These are phyloP conservation scores for Gynostemma pentaphyllum DNA, from an alignment of 306 rosid species.

Conservation along the genomic window DNA sequence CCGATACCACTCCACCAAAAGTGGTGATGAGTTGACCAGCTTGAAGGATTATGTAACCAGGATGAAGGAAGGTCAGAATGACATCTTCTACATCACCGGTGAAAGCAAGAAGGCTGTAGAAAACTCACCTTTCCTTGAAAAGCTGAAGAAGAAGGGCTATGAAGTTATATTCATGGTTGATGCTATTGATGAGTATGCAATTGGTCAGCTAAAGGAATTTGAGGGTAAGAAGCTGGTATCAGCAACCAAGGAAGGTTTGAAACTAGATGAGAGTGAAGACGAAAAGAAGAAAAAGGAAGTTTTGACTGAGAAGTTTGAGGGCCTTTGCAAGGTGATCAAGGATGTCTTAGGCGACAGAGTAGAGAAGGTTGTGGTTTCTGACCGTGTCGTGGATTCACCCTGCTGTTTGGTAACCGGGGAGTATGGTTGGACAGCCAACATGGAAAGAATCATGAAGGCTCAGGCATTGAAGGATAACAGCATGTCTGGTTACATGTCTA, in stretches of 20 bases:
- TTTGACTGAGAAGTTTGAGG: conserved; percentile 14
- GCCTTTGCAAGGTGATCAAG: conserved; percentile 14
- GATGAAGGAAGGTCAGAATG: conserved; percentile 13
- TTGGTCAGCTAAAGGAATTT: too few species aligned
- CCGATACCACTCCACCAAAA: too few species aligned
- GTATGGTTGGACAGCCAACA: conserved; percentile 18
- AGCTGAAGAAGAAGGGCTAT: conserved; percentile 15
- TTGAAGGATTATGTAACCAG: conserved; percentile 5
- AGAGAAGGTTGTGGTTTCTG: too few species aligned
- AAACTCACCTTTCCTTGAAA: conserved; percentile 19
- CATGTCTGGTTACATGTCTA: conserved; percentile 18
- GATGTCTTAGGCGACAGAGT: conserved; percentile 16
- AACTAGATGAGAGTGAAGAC: conserved; percentile 9
- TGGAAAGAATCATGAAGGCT: too few species aligned
- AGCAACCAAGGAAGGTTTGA: conserved; percentile 17
- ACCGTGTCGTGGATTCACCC: conserved; percentile 17
- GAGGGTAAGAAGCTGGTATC: conserved; percentile 19
- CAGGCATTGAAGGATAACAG: conserved; percentile 17
- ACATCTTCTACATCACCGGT: too few species aligned
- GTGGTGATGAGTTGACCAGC: conserved; percentile 18
- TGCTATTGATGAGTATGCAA: conserved; percentile 17
- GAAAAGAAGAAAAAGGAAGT: conserved; percentile 17
- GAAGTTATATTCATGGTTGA: conserved; percentile 21
- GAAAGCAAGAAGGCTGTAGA: too few species aligned
- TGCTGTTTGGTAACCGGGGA: conserved; percentile 18